Evolutionary conservation across 768 basidiomycete species (phyloP), one percentile per base, ranked within the genome.

Genomic region (Amanita phalloides): DNA sequence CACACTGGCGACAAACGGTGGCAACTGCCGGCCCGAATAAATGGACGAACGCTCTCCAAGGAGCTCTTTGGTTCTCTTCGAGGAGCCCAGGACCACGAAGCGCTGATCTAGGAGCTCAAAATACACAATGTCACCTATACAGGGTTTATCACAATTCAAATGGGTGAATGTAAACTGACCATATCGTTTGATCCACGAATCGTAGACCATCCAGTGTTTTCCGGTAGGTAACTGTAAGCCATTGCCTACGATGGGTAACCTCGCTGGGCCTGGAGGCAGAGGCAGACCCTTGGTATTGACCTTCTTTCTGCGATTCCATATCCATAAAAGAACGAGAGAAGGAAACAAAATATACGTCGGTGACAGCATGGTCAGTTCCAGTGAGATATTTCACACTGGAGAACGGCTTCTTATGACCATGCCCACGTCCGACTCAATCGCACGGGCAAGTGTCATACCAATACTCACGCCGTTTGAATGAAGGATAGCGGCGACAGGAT

Each of bases 201-300:
- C 48, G 36, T 57, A 64, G 8, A 53, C 56, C 30, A 58, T 28
- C 61, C 63, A 62, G 14, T 57, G 54, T 33, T 58, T 57, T 11
- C 53, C 56, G 17, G 50, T 50, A 2, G 61, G 55, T 11, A 59
- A 43, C 23, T 61, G 55, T 14, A 57, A 48, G 25, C 57, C 44
- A 54, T 58, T 61, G 1, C 61, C 62, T 5, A 62, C 55, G 3
- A 62, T 44, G 4, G 61, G 58, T 23, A 56, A 53, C 3, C 57
- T 57, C 39, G 55, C 55, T 3, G 58, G 61, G 3, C 61, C 61
- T 9, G 60, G 58, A 9, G 61, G 60, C 30, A 59, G 35, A 26
- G 58, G 56, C 4, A 59, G 51, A 7, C 46, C 39, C 6, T 47
- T 44, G 13, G 54, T 39, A n/a, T 37, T 37, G 13, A 3, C 28